Conservation (phyloP, 768 basidiomycete genomes). For the Russula foetens region DNA sequence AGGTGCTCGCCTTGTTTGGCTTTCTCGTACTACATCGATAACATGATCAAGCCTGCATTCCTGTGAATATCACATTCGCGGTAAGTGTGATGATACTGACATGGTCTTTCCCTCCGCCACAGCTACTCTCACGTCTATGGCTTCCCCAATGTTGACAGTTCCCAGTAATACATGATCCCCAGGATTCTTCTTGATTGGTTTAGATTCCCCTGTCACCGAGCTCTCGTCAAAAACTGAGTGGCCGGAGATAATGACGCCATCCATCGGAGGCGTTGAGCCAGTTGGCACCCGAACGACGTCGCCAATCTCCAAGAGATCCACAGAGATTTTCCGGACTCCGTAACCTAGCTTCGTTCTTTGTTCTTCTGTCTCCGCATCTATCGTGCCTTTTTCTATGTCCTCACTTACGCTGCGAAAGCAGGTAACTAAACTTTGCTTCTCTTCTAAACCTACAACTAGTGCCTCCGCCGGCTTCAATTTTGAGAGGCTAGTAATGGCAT, state of each 20-base stretch:
- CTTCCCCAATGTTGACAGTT: conserved; percentile 59
- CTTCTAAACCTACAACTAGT: conserved; percentile 32
- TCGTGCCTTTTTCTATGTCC: conserved; percentile 35
- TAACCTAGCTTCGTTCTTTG: conserved; percentile 7
- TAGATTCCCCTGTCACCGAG: conserved; percentile 76
- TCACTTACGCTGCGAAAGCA: neutral
- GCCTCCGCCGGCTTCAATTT: conserved; percentile 58
- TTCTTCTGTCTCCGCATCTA: conserved; percentile 15
- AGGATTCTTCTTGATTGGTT: conserved; percentile 44
- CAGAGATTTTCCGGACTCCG: conserved; percentile 35
- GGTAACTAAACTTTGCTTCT: neutral
- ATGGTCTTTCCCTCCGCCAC: conserved; percentile 62
- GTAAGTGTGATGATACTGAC: conserved; percentile 29
- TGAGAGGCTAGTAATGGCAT: conserved; percentile 62
- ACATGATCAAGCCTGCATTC: conserved; percentile 59
- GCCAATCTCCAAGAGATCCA: conserved; percentile 67
- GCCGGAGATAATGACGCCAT: conserved; percentile 53
- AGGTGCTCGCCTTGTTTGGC: conserved; percentile 62
- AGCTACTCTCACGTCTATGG: conserved; percentile 55
- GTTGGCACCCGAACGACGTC: conserved; percentile 66
- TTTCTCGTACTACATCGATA: conserved; percentile 65
- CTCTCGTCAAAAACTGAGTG: conserved; percentile 66
- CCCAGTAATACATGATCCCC: conserved; percentile 71
- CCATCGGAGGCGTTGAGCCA: conserved; percentile 70
- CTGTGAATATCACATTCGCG: neutral